Percentiles rank a stretch among this genome's conserved stretches.
These are phyloP conservation scores for Phytopythium montanum DNA, from an alignment of 352 stramenopile genomes.

Conservation along the genomic window DNA sequence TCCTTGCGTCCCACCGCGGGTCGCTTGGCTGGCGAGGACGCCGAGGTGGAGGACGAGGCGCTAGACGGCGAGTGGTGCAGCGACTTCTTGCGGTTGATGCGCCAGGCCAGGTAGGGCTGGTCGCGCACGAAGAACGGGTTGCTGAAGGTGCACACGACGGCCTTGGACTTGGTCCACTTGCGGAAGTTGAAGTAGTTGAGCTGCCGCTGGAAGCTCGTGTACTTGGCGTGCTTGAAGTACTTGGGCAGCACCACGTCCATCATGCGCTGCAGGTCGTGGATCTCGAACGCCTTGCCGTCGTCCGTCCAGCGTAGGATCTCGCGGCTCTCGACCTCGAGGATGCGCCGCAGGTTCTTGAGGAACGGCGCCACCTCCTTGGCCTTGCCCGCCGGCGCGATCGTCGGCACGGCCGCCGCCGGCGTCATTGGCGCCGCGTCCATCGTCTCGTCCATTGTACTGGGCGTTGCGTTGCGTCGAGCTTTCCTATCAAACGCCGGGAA, in stretches of 20 bases:
- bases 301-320: constrained; percentile 47
- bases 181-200: constrained; percentile 95
- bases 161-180: constrained; percentile 87
- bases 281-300: constrained; percentile 60
- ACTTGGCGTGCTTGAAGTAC: constrained; percentile 95
- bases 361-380: constrained; percentile 65
- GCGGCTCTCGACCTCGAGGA: constrained; percentile 48
- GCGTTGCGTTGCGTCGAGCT: no score
- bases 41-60: background rate
- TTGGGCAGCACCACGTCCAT: constrained; percentile 85
- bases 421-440: constrained; percentile 4
- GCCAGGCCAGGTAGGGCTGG: constrained; percentile 47
- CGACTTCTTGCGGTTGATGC: constrained; percentile 64
- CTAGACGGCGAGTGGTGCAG: constrained; percentile 13
- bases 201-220: constrained; percentile 92
- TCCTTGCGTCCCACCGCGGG: background rate
- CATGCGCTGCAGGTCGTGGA: constrained; percentile 68
- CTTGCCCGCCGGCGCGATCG: constrained; percentile 7
- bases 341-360: constrained; percentile 56
- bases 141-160: constrained; percentile 70
- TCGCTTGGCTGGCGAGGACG: constrained; percentile 13
- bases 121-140: constrained; percentile 64
- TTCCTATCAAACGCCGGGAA: background rate
- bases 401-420: background rate
- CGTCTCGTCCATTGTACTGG: constrained; percentile 1